phyloP scores from a whole-genome alignment of 345 rosid genomes.

The Salix udensis region DNA sequence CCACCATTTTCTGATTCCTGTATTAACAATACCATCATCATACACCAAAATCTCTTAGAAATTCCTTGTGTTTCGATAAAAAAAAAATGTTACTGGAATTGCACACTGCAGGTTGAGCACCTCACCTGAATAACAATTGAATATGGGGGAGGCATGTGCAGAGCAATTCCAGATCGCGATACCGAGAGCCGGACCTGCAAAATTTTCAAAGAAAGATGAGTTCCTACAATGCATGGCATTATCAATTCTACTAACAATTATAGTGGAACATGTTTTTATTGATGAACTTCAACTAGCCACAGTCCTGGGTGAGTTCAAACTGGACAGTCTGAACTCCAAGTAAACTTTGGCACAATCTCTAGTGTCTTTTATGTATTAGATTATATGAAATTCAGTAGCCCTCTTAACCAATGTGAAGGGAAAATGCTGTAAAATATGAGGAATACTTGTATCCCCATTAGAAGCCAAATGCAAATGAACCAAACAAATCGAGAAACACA shows the following conservation, averaged over 20 bases:
- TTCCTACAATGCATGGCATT: background rate
- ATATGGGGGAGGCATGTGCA: conserved; percentile 93
- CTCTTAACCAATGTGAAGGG: background rate
- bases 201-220: background rate
- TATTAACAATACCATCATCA: conserved; percentile 11
- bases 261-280: background rate
- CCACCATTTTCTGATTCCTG: conserved; percentile 87
- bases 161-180: conserved; percentile 40
- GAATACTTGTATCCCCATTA: too few relatives aligned
- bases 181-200: conserved; percentile 67
- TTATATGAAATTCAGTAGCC: background rate
- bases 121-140: conserved; percentile 88
- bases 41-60: background rate
- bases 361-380: background rate
- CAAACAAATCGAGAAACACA: too few relatives aligned
- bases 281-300: background rate
- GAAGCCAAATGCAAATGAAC: too few relatives aligned
- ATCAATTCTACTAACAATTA: background rate
- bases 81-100: background rate
- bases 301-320: background rate
- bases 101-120: background rate
- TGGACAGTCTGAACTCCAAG: background rate
- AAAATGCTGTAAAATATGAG: background rate
- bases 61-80: background rate
- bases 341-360: background rate